Conservation (phyloP, 345 rosid species). For the Passiflora organensis region DNA sequence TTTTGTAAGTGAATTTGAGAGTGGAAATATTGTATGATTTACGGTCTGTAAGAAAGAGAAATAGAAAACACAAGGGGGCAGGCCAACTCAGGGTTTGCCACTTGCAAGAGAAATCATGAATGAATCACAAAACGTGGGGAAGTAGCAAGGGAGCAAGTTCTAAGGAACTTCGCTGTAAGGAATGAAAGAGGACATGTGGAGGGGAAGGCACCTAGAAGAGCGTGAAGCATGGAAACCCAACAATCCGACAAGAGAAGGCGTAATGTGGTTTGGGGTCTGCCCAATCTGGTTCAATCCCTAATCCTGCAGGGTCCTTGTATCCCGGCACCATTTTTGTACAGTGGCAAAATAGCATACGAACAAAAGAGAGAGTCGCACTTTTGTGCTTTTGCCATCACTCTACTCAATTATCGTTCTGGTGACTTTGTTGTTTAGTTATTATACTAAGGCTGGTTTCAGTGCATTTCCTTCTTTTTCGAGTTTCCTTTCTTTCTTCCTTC, state of each 20-base stretch:
- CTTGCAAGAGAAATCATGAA: background rate
- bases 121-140: background rate
- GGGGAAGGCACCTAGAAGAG: background rate
- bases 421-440: background rate
- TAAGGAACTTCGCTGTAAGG: background rate
- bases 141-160: background rate
- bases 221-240: background rate
- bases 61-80: too few species aligned
- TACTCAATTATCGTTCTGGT: background rate
- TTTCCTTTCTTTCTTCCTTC: too few species aligned
- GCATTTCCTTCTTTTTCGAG: background rate
- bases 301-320: background rate
- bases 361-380: background rate
- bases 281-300: background rate
- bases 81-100: too few species aligned
- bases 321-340: background rate
- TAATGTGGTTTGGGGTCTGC: background rate
- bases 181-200: constrained; percentile 1
- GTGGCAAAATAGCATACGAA: too few species aligned
- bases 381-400: background rate
- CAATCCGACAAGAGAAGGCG: constrained; percentile 2
- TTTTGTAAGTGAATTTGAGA: too few species aligned
- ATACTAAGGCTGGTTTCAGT: background rate
- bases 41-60: too few species aligned
- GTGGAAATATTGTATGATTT: too few species aligned